Evolutionary conservation across 768 basidiomycete species (phyloP).

Genomic region (Candolleomyces aberdarensis): DNA sequence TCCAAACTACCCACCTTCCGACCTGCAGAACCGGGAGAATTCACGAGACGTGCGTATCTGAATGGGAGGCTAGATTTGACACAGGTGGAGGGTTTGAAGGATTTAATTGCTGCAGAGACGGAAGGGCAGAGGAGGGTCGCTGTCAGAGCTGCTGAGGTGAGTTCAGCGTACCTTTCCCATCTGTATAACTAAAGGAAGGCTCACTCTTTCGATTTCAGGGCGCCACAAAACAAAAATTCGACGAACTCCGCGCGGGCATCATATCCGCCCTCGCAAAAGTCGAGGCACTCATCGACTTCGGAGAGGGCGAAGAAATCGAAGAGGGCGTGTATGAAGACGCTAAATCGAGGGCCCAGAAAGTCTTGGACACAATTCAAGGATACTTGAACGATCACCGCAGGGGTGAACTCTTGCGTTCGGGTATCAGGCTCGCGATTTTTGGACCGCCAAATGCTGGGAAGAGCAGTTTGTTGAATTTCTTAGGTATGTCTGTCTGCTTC

Average conservation of each 20-base stretch:
- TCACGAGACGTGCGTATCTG: conserved; percentile 80
- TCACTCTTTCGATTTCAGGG: conserved; percentile 45
- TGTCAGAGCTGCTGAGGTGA: conserved; percentile 61
- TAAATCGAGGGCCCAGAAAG: conserved; percentile 40
- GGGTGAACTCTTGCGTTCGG: conserved; percentile 82
- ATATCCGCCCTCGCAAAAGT: conserved; percentile 73
- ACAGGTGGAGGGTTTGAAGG: conserved; percentile 84
- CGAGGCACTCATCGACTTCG: conserved; percentile 92
- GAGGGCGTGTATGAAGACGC: conserved; percentile 79
- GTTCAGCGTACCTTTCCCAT: conserved; percentile 21
- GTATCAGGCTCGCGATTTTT: conserved; percentile 82
- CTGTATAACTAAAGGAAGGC: background rate
- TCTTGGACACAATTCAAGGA: conserved; percentile 48
- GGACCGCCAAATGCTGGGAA: conserved; percentile 96
- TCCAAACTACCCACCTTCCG: conserved; percentile 61
- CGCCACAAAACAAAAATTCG: conserved; percentile 52
- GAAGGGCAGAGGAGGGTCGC: conserved; percentile 78
- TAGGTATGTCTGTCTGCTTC: conserved; percentile 48
- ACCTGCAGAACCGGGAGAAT: conserved; percentile 85
- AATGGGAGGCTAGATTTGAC: conserved; percentile 83
- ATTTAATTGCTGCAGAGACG: conserved; percentile 87
- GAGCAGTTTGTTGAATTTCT: conserved; percentile 81
- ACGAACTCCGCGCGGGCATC: conserved; percentile 60
- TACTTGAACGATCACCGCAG: conserved; percentile 70
- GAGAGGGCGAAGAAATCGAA: conserved; percentile 88